Percentiles rank a stretch among this genome's conserved stretches.
These are phyloP conservation scores for Leishmania mexicana DNA, from an alignment of 208 protist species.

Conservation along the genomic window DNA sequence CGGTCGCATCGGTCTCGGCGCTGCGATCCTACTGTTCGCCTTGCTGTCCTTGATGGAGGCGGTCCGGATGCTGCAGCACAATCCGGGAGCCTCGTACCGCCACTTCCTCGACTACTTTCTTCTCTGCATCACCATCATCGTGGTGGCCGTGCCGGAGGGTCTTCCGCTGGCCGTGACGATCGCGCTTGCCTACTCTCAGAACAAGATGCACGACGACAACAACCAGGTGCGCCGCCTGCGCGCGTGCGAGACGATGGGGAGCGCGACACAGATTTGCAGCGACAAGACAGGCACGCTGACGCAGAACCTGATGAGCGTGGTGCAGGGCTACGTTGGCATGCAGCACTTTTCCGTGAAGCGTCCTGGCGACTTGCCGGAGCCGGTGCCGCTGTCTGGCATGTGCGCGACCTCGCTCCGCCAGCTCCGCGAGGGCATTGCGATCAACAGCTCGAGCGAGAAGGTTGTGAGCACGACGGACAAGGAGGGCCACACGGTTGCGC, in stretches of 20 bases:
- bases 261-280: slow-evolving; percentile 97
- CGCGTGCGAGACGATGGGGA: slow-evolving; percentile 98
- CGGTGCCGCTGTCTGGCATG: slow-evolving; percentile 31
- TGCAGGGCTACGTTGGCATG: slow-evolving; percentile 80
- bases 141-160: slow-evolving; percentile 98
- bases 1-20: slow-evolving; percentile 84
- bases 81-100: slow-evolving; percentile 21
- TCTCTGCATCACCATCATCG: slow-evolving; percentile 95
- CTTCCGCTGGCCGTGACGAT: slow-evolving; percentile 98
- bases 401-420: slow-evolving; percentile 6
- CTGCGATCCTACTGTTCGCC: slow-evolving; percentile 74
- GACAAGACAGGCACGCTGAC: slow-evolving; percentile 99
- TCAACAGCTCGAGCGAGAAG: slow-evolving; percentile 88
- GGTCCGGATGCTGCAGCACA: slow-evolving; percentile 38
- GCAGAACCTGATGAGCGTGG: slow-evolving; percentile 97
- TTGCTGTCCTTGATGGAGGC: slow-evolving; percentile 57
- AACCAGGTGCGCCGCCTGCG: slow-evolving; percentile 97
- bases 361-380: slow-evolving; percentile 57
- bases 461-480: slow-evolving; percentile 36
- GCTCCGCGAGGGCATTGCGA: slow-evolving; percentile 52
- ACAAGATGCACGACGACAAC: slow-evolving; percentile 98
- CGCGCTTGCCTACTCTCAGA: slow-evolving; percentile 97
- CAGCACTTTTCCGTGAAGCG: slow-evolving; percentile 49
- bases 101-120: slow-evolving; percentile 90
- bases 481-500: slow-evolving; percentile 37